Conservation (phyloP, 169 alveolate species). For the Cryptosporidium ubiquitum region DNA sequence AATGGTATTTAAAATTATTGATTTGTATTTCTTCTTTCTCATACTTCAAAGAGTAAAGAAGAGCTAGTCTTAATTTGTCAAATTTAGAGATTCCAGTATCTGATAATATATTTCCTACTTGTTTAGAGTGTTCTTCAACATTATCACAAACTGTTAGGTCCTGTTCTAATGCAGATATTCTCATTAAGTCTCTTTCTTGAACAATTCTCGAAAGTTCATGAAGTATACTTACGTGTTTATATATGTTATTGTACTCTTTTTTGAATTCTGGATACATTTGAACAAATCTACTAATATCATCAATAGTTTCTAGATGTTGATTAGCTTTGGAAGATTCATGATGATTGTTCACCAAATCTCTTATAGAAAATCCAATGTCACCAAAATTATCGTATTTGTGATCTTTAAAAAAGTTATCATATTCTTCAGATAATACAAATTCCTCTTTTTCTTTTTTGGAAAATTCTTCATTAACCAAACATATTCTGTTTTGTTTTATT, state of each 20-base stretch:
- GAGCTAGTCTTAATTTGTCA: slow-evolving; percentile 87
- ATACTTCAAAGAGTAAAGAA: slow-evolving; percentile 88
- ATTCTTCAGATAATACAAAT: slow-evolving; percentile 85
- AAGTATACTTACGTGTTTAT: slow-evolving; percentile 91
- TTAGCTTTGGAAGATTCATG: slow-evolving; percentile 78
- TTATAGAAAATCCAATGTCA: slow-evolving; percentile 90
- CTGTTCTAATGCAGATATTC: slow-evolving; percentile 88
- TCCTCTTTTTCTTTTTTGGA: slow-evolving; percentile 81
- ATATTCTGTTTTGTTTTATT: slow-evolving; percentile 88
- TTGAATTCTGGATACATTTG: slow-evolving; percentile 92
- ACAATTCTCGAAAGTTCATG: slow-evolving; percentile 89
- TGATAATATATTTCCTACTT: slow-evolving; percentile 81
- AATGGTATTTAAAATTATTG: slow-evolving; percentile 79
- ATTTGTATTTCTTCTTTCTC: slow-evolving; percentile 88
- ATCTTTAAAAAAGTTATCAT: slow-evolving; percentile 90
- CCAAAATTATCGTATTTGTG: slow-evolving; percentile 93
- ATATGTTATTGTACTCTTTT: slow-evolving; percentile 88
- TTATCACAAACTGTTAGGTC: slow-evolving; percentile 87
- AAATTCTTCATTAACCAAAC: slow-evolving; percentile 75
- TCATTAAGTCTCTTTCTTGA: slow-evolving; percentile 86
- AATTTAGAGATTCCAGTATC: slow-evolving; percentile 81
- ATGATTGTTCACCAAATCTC: slow-evolving; percentile 86
- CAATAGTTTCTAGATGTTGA: slow-evolving; percentile 86
- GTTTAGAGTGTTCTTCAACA: slow-evolving; percentile 84
- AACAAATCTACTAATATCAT: slow-evolving; percentile 91